Base-by-base conservation (phyloP, 2,329 filamentous ascomycete species). In the Colletotrichum chlorophyti region DNA sequence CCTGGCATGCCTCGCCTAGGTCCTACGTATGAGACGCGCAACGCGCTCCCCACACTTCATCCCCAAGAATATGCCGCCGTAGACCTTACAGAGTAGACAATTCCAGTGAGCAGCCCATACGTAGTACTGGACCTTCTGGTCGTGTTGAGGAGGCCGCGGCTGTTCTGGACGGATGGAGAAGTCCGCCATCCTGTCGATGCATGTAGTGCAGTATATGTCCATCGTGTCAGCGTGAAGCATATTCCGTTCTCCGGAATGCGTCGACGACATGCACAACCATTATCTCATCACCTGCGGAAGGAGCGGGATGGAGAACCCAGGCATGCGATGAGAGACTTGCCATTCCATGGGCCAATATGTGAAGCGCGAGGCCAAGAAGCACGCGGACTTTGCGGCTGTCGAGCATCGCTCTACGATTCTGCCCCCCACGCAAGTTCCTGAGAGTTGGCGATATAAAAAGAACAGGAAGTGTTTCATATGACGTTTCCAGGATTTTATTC, bases 1-100 rank as follows among this genome's bases (percentile, higher is more conserved):
- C 27, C 31, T 27, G 29, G 35, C n/a, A 35, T 24, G 48, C 35
- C 54, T 53, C 54, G 41, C 41, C 50, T 53, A 37, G 12, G n/a
- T n/a, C n/a, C n/a, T n/a, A n/a, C n/a, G n/a, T n/a, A n/a, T n/a
- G 50, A 58, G 49, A 58, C 50, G 54, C 47, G 53, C 53, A 57
- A 57, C 53, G 47, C 53, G 53, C 26, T 57, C 53, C 21, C 52
- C 47, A 57, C 47, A 40, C 40, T 52, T 38, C 17, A 19, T 40
- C 45, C 34, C 31, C 17, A 21, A 7, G 38, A 32, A 31, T 27
- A 35, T 45, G 29, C 38, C 45, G 46, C 53, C 38, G 37, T 50
- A 31, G 46, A 41, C 53, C 51, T 38, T 48, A 19, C 29, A 21
- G 27, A 51, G 26, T 51, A 43, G 17, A 45, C 31, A 46, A 24